phyloP scores from a whole-genome alignment of 768 basidiomycete species.

The Coprinellus micaceus region DNA sequence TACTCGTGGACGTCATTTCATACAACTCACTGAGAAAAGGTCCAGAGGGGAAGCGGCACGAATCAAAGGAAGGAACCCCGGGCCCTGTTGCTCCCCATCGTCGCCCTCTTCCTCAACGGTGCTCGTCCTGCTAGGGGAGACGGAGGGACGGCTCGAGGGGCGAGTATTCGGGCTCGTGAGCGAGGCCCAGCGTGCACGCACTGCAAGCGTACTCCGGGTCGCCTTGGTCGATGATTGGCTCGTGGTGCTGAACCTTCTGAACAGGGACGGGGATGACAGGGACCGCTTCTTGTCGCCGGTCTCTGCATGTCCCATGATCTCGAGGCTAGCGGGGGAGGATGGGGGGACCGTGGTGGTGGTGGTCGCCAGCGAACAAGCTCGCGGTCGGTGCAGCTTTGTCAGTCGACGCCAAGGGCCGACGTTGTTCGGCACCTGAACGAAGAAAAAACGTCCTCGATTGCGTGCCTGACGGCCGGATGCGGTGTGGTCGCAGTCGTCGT shows the following conservation, averaged over 20 bases:
- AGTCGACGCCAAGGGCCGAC: neutral
- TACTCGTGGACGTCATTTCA: neutral
- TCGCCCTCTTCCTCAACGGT: neutral
- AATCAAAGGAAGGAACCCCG: slow-evolving; percentile 5
- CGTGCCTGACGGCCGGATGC: too few relatives aligned
- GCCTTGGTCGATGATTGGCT: too few relatives aligned
- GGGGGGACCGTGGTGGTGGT: too few relatives aligned
- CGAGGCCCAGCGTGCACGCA: neutral
- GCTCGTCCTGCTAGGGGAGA: neutral
- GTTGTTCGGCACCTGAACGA: neutral
- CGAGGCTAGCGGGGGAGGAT: neutral
- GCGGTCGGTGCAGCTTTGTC: neutral
- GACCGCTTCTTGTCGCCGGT: neutral
- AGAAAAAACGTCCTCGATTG: neutral
- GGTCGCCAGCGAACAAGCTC: neutral
- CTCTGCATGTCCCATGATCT: neutral
- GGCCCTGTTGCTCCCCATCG: neutral
- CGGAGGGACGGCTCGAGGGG: too few relatives aligned
- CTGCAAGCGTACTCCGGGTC: neutral
- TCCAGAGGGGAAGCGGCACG: slow-evolving; percentile 7
- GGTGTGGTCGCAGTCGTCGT: too few relatives aligned
- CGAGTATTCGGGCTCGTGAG: too few relatives aligned
- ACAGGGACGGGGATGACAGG: neutral
- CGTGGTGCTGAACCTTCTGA: neutral
- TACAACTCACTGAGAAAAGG: neutral